Conservation (phyloP, 352 stramenopile genomes). For the Globisporangium acanthophoron region DNA sequence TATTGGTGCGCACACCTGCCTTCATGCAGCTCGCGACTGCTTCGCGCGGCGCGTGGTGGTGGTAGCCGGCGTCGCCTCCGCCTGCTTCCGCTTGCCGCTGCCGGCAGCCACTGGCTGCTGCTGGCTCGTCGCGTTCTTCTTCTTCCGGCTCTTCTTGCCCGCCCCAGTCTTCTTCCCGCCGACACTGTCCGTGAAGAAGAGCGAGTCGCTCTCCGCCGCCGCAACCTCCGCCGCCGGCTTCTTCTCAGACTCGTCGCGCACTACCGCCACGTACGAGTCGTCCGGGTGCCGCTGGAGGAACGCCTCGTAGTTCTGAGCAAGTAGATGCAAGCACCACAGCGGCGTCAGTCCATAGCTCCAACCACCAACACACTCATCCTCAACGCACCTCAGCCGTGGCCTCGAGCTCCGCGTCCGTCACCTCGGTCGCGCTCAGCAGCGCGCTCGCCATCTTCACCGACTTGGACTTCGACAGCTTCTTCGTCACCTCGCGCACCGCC, state of each 20-base stretch:
- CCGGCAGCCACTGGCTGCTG: constrained; percentile 3
- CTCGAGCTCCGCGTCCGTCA: constrained; percentile 34
- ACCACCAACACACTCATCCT: neutral
- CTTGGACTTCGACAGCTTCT: constrained; percentile 28
- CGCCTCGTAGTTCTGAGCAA: constrained; percentile 34
- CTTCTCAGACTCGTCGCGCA: constrained; percentile 2
- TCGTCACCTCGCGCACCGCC: constrained; percentile 18
- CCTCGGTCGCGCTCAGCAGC: constrained; percentile 37
- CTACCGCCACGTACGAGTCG: constrained; percentile 6
- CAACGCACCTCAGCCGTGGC: constrained; percentile 37
- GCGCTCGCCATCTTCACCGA: constrained; percentile 32
- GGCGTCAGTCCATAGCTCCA: neutral
- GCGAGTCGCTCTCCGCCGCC: constrained; percentile 7
- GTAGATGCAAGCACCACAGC: constrained; percentile 1
- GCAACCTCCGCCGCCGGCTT: constrained; percentile 1
- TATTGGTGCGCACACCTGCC: neutral
- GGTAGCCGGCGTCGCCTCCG: neutral
- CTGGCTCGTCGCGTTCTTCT: constrained; percentile 1
- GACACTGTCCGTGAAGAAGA: constrained; percentile 62
- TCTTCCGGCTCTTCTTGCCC: constrained; percentile 28
- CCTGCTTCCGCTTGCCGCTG: neutral
- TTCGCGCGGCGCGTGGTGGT: neutral
- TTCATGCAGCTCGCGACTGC: neutral
- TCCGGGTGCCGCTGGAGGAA: constrained; percentile 28
- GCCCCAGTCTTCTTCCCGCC: constrained; percentile 26